Conservation (phyloP, 2,329 filamentous ascomycete species). For the Phoma sp. region DNA sequence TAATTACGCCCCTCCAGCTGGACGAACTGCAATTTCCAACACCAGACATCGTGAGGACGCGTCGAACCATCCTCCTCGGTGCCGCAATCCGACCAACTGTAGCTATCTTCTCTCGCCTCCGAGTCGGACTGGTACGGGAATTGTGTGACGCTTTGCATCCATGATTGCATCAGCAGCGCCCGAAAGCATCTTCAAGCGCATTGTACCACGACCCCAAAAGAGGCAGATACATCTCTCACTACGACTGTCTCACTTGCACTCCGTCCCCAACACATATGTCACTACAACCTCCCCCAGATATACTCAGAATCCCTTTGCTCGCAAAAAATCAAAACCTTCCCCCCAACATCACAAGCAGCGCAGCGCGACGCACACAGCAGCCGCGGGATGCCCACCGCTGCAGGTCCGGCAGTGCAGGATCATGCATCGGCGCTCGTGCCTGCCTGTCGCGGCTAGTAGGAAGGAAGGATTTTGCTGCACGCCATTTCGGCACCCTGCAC, state of each 20-base stretch:
- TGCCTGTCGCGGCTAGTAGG: constrained; percentile 13
- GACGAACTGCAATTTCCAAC: too few relatives aligned
- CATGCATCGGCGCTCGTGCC: constrained; percentile 15
- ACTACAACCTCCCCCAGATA: too few relatives aligned
- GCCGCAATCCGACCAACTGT: neutral
- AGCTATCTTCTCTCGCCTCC: neutral
- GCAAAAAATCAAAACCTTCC: neutral
- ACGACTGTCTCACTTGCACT: neutral
- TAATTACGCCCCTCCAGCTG: too few relatives aligned
- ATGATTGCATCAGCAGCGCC: constrained; percentile 13
- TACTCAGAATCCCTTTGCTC: neutral
- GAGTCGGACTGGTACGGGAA: neutral
- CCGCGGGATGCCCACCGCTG: neutral
- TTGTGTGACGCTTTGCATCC: constrained; percentile 8
- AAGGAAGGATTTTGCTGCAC: too few relatives aligned
- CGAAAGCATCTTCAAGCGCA: constrained; percentile 6
- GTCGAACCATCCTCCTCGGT: neutral
- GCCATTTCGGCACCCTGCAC: neutral
- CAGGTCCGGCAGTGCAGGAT: constrained; percentile 10
- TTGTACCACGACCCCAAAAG: constrained; percentile 8
- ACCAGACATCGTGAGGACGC: neutral
- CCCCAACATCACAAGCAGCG: neutral
- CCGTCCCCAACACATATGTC: too few relatives aligned
- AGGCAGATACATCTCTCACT: constrained; percentile 2
- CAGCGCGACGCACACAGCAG: neutral